These are phyloP conservation scores for Sclerotinia glacialis DNA, from an alignment of 2,329 filamentous ascomycete genomes.

Conservation along the genomic window DNA sequence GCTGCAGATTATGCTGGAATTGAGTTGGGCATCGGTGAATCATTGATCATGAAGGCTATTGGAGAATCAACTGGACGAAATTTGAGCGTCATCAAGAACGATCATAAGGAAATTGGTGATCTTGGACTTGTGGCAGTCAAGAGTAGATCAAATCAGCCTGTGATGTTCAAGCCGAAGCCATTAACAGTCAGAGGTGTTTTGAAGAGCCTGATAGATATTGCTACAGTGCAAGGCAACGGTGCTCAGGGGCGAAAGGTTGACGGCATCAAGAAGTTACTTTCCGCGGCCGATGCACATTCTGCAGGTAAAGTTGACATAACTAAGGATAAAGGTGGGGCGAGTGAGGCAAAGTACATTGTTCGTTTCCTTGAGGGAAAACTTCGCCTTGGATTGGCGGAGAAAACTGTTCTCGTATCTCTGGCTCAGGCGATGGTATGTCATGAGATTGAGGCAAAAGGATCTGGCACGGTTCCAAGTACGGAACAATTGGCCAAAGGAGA, in stretches of 20 bases:
- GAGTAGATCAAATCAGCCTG: slow-evolving; percentile 90
- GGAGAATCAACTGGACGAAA: slow-evolving; percentile 90
- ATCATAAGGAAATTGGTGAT: slow-evolving; percentile 95
- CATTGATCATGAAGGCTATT: slow-evolving; percentile 97
- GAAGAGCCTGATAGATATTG: slow-evolving; percentile 82
- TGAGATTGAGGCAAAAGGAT: slow-evolving; percentile 67
- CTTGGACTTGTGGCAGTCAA: slow-evolving; percentile 92
- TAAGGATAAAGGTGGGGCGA: slow-evolving; percentile 88
- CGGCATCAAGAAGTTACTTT: slow-evolving; percentile 93
- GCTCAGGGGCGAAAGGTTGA: slow-evolving; percentile 89
- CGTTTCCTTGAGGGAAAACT: slow-evolving; percentile 94
- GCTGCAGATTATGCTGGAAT: slow-evolving; percentile 96
- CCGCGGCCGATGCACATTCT: slow-evolving; percentile 74
- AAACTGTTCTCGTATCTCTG: slow-evolving; percentile 82
- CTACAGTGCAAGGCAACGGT: slow-evolving; percentile 80
- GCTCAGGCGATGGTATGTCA: slow-evolving; percentile 86
- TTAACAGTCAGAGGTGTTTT: slow-evolving; percentile 85
- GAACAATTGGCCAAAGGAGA: slow-evolving; percentile 81
- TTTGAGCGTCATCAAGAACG: slow-evolving; percentile 84
- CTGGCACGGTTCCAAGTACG: slow-evolving; percentile 63
- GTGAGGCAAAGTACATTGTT: slow-evolving; percentile 91
- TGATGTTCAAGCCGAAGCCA: slow-evolving; percentile 96
- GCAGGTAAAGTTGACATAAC: slow-evolving; percentile 82
- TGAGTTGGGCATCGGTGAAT: slow-evolving; percentile 97
- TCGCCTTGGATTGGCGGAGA: slow-evolving; percentile 86